Conservation (phyloP, 805 yeast genomes). For the Ogataea trehalophila region DNA sequence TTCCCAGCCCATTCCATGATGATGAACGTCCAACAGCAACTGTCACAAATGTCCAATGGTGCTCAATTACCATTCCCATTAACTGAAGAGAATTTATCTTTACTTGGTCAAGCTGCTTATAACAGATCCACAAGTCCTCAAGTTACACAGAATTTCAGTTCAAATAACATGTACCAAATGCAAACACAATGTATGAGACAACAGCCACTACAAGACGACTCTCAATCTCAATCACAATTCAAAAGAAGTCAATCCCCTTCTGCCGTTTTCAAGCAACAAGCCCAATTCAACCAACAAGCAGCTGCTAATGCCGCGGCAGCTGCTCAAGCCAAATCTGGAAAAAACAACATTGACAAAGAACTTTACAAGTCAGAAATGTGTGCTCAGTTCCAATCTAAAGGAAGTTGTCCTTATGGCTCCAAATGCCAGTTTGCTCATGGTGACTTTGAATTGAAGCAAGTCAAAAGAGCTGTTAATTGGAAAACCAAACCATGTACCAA, state of each 20-base stretch:
- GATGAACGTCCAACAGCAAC: background rate
- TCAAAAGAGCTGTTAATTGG: slow-evolving; percentile 77
- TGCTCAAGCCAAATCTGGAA: background rate
- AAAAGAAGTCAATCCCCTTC: background rate
- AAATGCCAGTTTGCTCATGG: slow-evolving; percentile 98
- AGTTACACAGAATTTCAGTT: background rate
- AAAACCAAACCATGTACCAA: slow-evolving; percentile 88
- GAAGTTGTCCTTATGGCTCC: slow-evolving; percentile 78
- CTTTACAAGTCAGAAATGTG: slow-evolving; percentile 90
- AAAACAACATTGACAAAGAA: slow-evolving; percentile 37
- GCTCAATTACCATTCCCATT: slow-evolving; percentile 18
- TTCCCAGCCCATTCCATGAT: background rate
- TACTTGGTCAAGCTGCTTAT: slow-evolving; percentile 18
- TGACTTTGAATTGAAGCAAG: slow-evolving; percentile 61
- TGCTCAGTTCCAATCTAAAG: slow-evolving; percentile 65
- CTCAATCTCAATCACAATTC: background rate
- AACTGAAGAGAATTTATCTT: slow-evolving; percentile 36
- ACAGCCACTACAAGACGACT: too few species aligned
- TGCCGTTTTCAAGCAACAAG: background rate
- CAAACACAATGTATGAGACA: background rate
- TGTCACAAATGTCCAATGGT: background rate
- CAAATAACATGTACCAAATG: background rate
- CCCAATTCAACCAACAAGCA: slow-evolving; percentile 7
- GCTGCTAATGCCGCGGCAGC: background rate
- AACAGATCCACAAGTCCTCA: background rate